phyloP scores from a whole-genome alignment of 2,329 filamentous ascomycete genomes.

The Aspergillus sp. region DNA sequence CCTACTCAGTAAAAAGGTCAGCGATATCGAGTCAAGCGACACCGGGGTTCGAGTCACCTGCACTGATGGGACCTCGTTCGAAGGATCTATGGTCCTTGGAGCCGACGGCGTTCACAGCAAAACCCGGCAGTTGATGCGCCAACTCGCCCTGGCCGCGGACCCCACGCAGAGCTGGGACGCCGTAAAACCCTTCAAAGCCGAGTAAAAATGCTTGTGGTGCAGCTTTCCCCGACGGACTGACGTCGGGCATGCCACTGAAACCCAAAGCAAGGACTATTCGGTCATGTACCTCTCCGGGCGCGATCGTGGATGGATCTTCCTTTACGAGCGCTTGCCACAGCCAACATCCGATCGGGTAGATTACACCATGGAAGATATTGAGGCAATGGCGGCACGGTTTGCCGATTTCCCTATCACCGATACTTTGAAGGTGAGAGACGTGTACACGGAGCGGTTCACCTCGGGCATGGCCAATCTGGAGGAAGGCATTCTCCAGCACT shows the following conservation, averaged over 20 bases:
- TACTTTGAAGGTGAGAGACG: constrained; percentile 34
- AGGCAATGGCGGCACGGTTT: constrained; percentile 31
- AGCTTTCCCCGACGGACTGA: constrained; percentile 7
- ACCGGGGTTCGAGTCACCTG: constrained; percentile 1
- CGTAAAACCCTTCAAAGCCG: neutral
- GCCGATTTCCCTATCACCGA: constrained; percentile 27
- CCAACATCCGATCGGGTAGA: constrained; percentile 27
- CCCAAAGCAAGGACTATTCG: constrained; percentile 14
- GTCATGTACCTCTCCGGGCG: constrained; percentile 34
- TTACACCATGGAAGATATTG: constrained; percentile 31
- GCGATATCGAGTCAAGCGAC: neutral
- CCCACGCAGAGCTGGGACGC: neutral
- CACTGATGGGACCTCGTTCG: constrained; percentile 3
- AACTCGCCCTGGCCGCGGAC: neutral
- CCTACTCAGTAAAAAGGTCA: neutral
- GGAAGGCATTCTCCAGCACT: constrained; percentile 41
- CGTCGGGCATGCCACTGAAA: constrained; percentile 9
- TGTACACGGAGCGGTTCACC: constrained; percentile 22
- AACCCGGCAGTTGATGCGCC: constrained; percentile 5
- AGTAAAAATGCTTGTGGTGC: constrained; percentile 4
- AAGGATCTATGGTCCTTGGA: constrained; percentile 14
- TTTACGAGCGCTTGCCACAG: constrained; percentile 35
- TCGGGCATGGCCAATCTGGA: constrained; percentile 39
- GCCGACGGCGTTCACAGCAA: constrained; percentile 19
- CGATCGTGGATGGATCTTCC: constrained; percentile 35